Percentiles rank a stretch among this genome's conserved stretches.
phyloP scores from a whole-genome alignment of 106 monocot species.

The Acorus gramineus region DNA sequence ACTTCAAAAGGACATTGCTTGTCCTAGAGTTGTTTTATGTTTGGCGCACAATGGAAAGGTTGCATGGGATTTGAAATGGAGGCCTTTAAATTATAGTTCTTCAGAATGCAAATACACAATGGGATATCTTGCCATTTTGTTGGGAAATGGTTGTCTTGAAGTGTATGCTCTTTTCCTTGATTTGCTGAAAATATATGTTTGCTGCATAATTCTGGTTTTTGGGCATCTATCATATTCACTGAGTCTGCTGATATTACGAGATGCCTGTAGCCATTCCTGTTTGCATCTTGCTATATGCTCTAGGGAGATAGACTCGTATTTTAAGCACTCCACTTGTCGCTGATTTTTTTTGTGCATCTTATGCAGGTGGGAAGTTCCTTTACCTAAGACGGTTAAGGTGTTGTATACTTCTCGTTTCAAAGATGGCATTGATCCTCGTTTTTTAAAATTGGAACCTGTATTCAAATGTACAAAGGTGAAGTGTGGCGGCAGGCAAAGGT shows the following conservation, averaged over 20 bases:
- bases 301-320: too few species aligned
- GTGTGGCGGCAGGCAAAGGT: slow-evolving; percentile 62
- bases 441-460: slow-evolving; percentile 52
- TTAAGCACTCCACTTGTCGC: too few species aligned
- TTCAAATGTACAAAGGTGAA: slow-evolving; percentile 63
- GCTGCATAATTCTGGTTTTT: background rate
- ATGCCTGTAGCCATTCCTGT: too few species aligned
- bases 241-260: too few species aligned
- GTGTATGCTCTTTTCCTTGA: slow-evolving; percentile 41
- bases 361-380: slow-evolving; percentile 76
- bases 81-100: slow-evolving; percentile 24
- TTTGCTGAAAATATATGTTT: background rate
- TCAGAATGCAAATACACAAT: slow-evolving; percentile 24
- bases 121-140: slow-evolving; percentile 81
- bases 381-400: slow-evolving; percentile 29
- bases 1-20: slow-evolving; percentile 26
- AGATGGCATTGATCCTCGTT: slow-evolving; percentile 64
- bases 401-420: slow-evolving; percentile 27
- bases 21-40: slow-evolving; percentile 61
- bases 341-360: background rate
- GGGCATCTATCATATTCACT: too few species aligned
- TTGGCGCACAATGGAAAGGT: slow-evolving; percentile 89
- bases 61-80: slow-evolving; percentile 99
- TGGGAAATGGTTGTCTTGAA: slow-evolving; percentile 88
- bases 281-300: too few species aligned